Evolutionary conservation across 768 basidiomycete species (phyloP), one percentile per base, ranked within the genome.

Genomic region (Amanita thiersii): DNA sequence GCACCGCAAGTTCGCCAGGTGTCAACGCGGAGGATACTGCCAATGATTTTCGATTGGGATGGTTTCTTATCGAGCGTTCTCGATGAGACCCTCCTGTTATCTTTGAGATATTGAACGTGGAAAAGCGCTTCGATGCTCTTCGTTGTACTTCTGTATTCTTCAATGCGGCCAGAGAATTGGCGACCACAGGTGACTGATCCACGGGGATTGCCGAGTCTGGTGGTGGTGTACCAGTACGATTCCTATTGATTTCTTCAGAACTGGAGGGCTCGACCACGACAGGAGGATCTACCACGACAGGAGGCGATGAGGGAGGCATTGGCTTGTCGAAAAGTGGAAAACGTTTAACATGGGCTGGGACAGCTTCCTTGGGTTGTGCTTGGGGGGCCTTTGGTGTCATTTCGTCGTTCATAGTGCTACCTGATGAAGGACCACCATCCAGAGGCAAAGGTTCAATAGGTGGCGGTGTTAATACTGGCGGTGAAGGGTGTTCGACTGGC

Each of bases 121-220:
- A 96, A 63, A 92, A 98, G 0, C 96, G 86, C 57, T 97, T 97
- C 15, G 88, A 92, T 12, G 94, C 94, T 34, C 94, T 73, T 15
- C 94, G 78, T 52, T 92, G 73, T 1, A 79, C 73, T 50, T 93
- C 91, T 38, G 77, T 81, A 52, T 84, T 80, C 61, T 93, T 85
- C 34, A 99, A 70, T 5, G 91, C 91, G 5, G 88, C 90, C 7
- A 98, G 72, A 4, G 88, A 85, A 53, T 77, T 77, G 39, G 85
- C 86, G 18, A 87, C 77, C 0, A 75, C 82, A 26, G 84, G 81
- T 9, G 65, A 58, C 19, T 62, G 56, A 17, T 65, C 62, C 9
- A 59, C 24, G 70, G 66, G n/a, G 67, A 44, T n/a, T 47, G 43
- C 19, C 15, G 12, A 26, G 18, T 43, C 64, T 1, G 61, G 55